phyloP scores from a whole-genome alignment of 2,329 filamentous ascomycete genomes.

The Tolypocladium tundrense region DNA sequence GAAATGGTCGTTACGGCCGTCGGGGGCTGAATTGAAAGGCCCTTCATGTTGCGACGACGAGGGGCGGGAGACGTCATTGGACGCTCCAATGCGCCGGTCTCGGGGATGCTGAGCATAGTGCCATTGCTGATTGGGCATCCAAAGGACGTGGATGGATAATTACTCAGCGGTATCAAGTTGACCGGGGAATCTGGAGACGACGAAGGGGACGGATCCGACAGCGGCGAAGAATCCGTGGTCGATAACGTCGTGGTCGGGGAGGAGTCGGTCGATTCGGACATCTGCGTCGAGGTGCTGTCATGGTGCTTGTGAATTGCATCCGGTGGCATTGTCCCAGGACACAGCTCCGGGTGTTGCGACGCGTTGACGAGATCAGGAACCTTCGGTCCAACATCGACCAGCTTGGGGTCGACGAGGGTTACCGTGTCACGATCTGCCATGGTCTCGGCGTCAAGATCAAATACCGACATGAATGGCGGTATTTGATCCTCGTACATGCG shows the following conservation, averaged over 20 bases:
- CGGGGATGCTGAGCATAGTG: slow-evolving; percentile 29
- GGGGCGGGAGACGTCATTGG: slow-evolving; percentile 61
- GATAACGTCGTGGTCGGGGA: slow-evolving; percentile 92
- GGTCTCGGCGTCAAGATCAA: slow-evolving; percentile 51
- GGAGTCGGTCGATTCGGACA: slow-evolving; percentile 79
- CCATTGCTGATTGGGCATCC: slow-evolving; percentile 27
- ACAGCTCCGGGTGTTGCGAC: slow-evolving; percentile 24
- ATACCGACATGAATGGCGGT: slow-evolving; percentile 68
- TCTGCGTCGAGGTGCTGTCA: slow-evolving; percentile 68
- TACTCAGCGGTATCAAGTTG: slow-evolving; percentile 60
- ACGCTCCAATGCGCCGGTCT: slow-evolving; percentile 33
- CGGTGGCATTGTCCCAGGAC: slow-evolving; percentile 28
- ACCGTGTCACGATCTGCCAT: slow-evolving; percentile 44
- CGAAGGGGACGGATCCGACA: slow-evolving; percentile 83
- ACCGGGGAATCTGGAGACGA: slow-evolving; percentile 86
- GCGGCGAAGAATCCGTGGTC: slow-evolving; percentile 80
- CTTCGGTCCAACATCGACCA: slow-evolving; percentile 36
- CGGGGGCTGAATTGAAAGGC: slow-evolving; percentile 65
- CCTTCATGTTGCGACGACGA: slow-evolving; percentile 75
- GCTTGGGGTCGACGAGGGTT: slow-evolving; percentile 42
- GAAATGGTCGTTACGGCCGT: slow-evolving; percentile 35
- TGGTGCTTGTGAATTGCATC: slow-evolving; percentile 57
- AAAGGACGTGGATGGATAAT: slow-evolving; percentile 54
- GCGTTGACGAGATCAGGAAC: slow-evolving; percentile 26
- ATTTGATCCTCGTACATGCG: slow-evolving; percentile 59